Base-by-base conservation (phyloP, 2,329 filamentous ascomycete species). In the Microcyclospora tardicrescens region DNA sequence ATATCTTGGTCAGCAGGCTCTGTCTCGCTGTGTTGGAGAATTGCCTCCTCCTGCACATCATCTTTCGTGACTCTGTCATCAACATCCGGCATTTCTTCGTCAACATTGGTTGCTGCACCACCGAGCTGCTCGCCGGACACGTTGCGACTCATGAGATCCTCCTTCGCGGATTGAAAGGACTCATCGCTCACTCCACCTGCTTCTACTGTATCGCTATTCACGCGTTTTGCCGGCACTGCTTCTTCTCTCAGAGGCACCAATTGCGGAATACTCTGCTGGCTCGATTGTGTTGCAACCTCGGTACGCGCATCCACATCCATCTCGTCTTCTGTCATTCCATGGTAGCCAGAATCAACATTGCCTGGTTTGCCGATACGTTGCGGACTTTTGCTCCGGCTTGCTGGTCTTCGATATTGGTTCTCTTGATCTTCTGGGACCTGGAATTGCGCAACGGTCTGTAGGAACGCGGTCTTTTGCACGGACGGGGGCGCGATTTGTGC, bases 291-390 rank as follows among this genome's bases (percentile, higher is more conserved):
- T 10, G 38, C 36, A 8, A 37, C 35, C 33, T 50, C 43, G 2
- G 44, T 51, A 13, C 34, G 40, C 35, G 41, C 43, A 24, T 60
- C 55, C 27, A 57, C 41, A 8, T 68, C 64, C 59, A 71, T 64
- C n/a, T 62, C 63, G 39, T 77, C 71, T 38, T 72, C 67, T 2
- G 66, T 64, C 51, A 77, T 81, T 34, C 78, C 80, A 61, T 82
- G 76, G 51, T 84, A 84, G 19, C 81, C 80, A 28, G 81, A 84
- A 50, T 84, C 80, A 1, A 66, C 61, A 34, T 62, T 58, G 37
- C 54, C 55, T 14, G 51, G 43, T 43, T 61, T 58, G 13, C 52
- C 52, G 8, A 52, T 43, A 15, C 56, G 52, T 33, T 54, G 46
- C 11, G 57, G 57, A 38, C 57, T 60, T 35, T 52, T 55, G 31